phyloP scores from a whole-genome alignment of 306 rosid genomes.

The Abrus precatorius region DNA sequence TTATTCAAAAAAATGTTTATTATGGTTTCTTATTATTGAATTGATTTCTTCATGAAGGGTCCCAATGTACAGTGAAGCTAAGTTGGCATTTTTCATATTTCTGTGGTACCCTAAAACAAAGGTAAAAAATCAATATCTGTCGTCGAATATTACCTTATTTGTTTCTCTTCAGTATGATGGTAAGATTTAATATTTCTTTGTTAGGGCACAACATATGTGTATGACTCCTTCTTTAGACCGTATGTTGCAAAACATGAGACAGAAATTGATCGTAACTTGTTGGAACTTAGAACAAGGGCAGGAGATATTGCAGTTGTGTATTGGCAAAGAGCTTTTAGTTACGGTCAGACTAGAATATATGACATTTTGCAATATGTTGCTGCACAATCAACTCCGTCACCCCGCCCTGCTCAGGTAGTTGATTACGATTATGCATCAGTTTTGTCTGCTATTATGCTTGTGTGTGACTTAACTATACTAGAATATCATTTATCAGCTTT shows the following conservation, averaged over 20 bases:
- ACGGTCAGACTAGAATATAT: slow-evolving; percentile 85
- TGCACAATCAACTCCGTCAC: slow-evolving; percentile 79
- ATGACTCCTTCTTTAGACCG: slow-evolving; percentile 93
- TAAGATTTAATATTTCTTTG: slow-evolving; percentile 42
- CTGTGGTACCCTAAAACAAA: slow-evolving; percentile 96
- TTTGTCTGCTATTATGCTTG: slow-evolving; percentile 29
- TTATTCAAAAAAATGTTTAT: neutral
- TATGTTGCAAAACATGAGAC: slow-evolving; percentile 92
- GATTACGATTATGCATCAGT: slow-evolving; percentile 23
- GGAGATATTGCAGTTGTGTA: slow-evolving; percentile 76
- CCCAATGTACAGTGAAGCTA: slow-evolving; percentile 98
- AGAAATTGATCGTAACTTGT: slow-evolving; percentile 85
- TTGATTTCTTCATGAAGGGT: slow-evolving; percentile 70
- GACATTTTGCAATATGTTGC: slow-evolving; percentile 85
- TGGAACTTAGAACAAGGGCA: slow-evolving; percentile 88
- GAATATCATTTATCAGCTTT: slow-evolving; percentile 16
- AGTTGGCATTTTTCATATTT: slow-evolving; percentile 88
- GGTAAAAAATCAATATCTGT: slow-evolving; percentile 55
- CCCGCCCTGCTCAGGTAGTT: slow-evolving; percentile 84
- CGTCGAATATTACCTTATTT: slow-evolving; percentile 17
- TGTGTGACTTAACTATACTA: neutral
- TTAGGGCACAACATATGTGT: slow-evolving; percentile 91
- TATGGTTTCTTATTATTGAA: slow-evolving; percentile 1
- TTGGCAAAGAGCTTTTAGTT: slow-evolving; percentile 90
- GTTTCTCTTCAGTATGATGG: slow-evolving; percentile 24